Percentiles rank a stretch among this genome's conserved stretches.
phyloP scores from a whole-genome alignment of 2,329 filamentous ascomycete species.

The Tricladium varicosporioides region DNA sequence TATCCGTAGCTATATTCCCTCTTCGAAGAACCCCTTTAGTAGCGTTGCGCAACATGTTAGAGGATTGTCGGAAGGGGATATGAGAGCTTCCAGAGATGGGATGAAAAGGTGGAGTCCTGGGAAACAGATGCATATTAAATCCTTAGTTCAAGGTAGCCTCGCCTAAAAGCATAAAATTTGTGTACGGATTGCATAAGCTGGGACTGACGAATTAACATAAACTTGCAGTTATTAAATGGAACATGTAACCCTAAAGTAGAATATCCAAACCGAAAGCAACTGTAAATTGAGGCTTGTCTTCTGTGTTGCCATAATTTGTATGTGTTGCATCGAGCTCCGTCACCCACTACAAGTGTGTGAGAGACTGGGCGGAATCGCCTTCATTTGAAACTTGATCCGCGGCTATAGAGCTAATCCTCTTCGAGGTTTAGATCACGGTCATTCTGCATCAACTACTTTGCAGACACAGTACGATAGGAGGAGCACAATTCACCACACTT shows the following conservation, averaged over 20 bases:
- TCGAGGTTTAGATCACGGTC: not conserved
- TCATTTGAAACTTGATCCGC: constrained; percentile 14
- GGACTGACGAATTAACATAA: too few relatives aligned
- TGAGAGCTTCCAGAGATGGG: not conserved
- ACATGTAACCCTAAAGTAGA: too few relatives aligned
- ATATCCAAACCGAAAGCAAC: not conserved
- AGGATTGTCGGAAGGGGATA: not conserved
- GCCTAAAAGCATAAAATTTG: constrained; percentile 6
- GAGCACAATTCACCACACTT: constrained; percentile 1
- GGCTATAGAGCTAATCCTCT: constrained; percentile 11
- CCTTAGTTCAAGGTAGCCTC: not conserved
- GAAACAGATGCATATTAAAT: not conserved
- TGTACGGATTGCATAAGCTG: constrained; percentile 15
- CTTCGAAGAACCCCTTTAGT: constrained; percentile 49
- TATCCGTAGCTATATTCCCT: constrained; percentile 63
- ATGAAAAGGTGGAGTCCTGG: not conserved
- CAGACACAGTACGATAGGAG: constrained; percentile 14
- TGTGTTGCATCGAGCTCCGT: not conserved
- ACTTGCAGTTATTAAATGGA: too few relatives aligned
- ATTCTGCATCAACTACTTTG: constrained; percentile 15
- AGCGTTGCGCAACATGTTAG: constrained; percentile 50
- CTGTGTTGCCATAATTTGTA: too few relatives aligned
- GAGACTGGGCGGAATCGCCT: not conserved
- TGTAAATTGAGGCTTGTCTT: not conserved
- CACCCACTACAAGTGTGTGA: not conserved